Base-by-base conservation (phyloP, 257 asterid genomes). In the Nemophila menziesii region DNA sequence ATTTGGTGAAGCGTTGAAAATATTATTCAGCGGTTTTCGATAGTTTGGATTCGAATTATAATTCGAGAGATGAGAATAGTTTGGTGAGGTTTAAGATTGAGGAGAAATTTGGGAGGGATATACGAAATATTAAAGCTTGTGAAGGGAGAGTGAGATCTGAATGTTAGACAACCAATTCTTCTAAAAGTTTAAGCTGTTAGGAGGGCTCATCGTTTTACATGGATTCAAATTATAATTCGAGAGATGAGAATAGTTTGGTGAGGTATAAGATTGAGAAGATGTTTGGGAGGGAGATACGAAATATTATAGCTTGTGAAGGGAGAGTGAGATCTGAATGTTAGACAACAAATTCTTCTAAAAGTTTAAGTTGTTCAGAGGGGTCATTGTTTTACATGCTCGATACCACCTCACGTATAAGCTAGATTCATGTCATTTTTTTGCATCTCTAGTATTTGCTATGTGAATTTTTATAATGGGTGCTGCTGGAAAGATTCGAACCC, bases 21-120 rank as follows among this genome's bases (percentile, higher is more conserved):
- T 81, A 79, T 51, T 90, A 90, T 20, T 69, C 94, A 1, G 96
- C 96, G 23, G 23, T 81, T 5, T 90, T 85, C 10, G 98, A 90
- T 57, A 70, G 83, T 0, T 39, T 90, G 14, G 93, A 75, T 38
- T 74, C 36, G 7, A 29, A 13, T 52, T 76, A 74, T 5, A 73
- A 82, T 0, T 39, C n/a, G n/a, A n/a, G n/a, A n/a, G n/a, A n/a
- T n/a, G n/a, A n/a, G 42, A 82, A 65, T n/a, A 78, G 87, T 43
- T 51, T 67, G 8, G 69, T 63, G 26, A 61, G 94, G 68, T 27
- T 67, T 43, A 85, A 66, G 80, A 67, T 85, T 4, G 98, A 85
- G 70, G 96, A 77, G 41, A 70, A 81, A 78, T 85, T 73, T 11
- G 93, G 63, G 11, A 62, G 78, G 0, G 94, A 85, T 17, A 74